Evolutionary conservation across 2,329 filamentous ascomycete genomes (phyloP).

Genomic region (Sclerotinia minor): DNA sequence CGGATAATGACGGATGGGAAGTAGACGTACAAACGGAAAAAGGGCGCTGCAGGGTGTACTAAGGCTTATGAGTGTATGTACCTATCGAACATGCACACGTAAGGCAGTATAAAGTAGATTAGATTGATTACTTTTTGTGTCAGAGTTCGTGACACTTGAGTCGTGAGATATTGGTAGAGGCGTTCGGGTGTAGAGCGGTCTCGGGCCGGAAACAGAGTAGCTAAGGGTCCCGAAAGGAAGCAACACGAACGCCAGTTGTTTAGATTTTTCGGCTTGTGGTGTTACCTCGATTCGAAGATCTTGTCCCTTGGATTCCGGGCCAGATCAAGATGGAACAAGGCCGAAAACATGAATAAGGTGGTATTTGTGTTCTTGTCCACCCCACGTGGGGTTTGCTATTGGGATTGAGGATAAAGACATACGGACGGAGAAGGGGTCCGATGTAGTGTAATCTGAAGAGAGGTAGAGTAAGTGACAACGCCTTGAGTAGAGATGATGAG

Average conservation of each 20-base stretch:
- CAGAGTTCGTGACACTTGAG: background rate
- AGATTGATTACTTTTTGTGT: constrained; percentile 13
- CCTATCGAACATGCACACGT: background rate
- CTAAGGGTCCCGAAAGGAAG: background rate
- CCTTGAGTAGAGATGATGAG: background rate
- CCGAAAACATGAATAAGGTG: constrained; percentile 9
- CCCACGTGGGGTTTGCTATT: constrained; percentile 16
- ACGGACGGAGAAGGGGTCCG: background rate
- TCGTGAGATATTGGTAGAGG: background rate
- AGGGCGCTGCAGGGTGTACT: constrained; percentile 10
- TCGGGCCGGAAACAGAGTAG: constrained; percentile 13
- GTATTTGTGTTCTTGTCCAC: constrained; percentile 6
- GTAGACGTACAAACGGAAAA: constrained; percentile 3
- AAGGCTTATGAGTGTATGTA: background rate
- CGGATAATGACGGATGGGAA: constrained; percentile 2
- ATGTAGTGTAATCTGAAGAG: constrained; percentile 12
- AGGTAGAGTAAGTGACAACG: background rate
- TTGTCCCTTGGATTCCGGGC: constrained; percentile 12
- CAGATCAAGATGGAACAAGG: constrained; percentile 1
- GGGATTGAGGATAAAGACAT: background rate
- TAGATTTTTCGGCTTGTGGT: background rate
- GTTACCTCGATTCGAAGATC: background rate
- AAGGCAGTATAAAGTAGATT: constrained; percentile 6
- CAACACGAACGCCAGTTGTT: constrained; percentile 2
- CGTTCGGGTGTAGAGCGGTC: background rate